These are phyloP conservation scores for Sarocladiaceae sp. DNA, from an alignment of 2,329 filamentous ascomycete species.

Conservation along the genomic window DNA sequence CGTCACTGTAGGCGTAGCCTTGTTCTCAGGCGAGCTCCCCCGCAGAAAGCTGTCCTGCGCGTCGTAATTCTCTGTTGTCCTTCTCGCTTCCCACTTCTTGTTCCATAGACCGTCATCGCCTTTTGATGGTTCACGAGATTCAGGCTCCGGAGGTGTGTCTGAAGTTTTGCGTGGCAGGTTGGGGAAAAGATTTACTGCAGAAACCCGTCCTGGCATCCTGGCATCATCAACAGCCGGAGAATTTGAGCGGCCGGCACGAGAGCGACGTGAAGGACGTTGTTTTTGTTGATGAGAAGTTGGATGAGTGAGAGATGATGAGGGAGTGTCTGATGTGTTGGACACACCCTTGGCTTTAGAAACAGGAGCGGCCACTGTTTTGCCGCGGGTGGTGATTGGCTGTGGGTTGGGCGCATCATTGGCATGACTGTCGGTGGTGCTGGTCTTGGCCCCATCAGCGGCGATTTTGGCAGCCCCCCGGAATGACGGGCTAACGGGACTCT, in stretches of 20 bases:
- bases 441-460: slow-evolving; percentile 15
- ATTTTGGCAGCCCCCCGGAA: slow-evolving; percentile 19
- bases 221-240: slow-evolving; percentile 18
- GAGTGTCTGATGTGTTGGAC: slow-evolving; percentile 27
- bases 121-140: slow-evolving; percentile 15
- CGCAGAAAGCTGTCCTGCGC: slow-evolving; percentile 35
- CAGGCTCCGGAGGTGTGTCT: neutral
- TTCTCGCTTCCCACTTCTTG: slow-evolving; percentile 30
- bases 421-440: slow-evolving; percentile 7
- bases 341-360: slow-evolving; percentile 20
- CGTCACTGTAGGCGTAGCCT: slow-evolving; percentile 25
- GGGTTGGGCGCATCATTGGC: slow-evolving; percentile 31
- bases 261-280: slow-evolving; percentile 1
- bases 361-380: slow-evolving; percentile 35
- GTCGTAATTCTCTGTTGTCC: slow-evolving; percentile 31
- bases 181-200: slow-evolving; percentile 24
- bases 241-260: neutral
- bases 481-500: slow-evolving; percentile 19
- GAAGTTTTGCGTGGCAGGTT: slow-evolving; percentile 15
- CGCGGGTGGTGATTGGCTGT: slow-evolving; percentile 35
- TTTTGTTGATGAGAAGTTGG: neutral
- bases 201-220: slow-evolving; percentile 37
- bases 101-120: slow-evolving; percentile 28
- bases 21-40: slow-evolving; percentile 19
- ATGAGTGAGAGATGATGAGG: slow-evolving; percentile 27